Conservation (phyloP, 257 asterid genomes). For the Solanum medicagineum region DNA sequence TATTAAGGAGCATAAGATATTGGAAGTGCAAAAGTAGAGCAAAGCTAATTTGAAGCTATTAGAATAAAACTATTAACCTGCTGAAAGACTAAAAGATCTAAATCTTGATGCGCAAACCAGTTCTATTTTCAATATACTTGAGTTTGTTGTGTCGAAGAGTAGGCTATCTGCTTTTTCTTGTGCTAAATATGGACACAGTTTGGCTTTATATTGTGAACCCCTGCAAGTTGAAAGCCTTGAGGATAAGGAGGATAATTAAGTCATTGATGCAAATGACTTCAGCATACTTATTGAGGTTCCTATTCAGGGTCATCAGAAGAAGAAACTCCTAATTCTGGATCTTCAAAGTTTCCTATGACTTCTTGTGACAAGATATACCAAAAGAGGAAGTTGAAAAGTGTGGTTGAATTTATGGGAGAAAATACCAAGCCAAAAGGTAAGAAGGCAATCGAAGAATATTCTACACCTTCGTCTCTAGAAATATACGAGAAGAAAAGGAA, state of each 20-base stretch:
- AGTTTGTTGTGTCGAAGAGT: conserved; percentile 35
- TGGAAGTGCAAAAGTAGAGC: too few relatives aligned
- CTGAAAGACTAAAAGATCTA: conserved; percentile 24
- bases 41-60: too few relatives aligned
- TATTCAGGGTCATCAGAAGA: too few relatives aligned
- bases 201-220: conserved; percentile 28
- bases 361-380: too few relatives aligned
- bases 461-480: neutral
- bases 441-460: neutral
- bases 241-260: too few relatives aligned
- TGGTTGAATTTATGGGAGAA: conserved; percentile 43
- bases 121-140: conserved; percentile 10
- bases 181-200: conserved; percentile 16
- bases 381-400: conserved; percentile 44
- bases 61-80: neutral
- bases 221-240: neutral
- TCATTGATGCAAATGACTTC: too few relatives aligned
- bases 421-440: neutral
- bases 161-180: conserved; percentile 50
- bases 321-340: too few relatives aligned
- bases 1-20: too few relatives aligned
- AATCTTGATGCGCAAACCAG: neutral
- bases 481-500: conserved; percentile 13
- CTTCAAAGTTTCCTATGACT: too few relatives aligned
- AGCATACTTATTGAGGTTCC: too few relatives aligned